A percentile compares a stretch with the other conserved stretches of the same genome.
Conservation (phyloP, 345 rosid species). For the Lumnitzera racemosa region DNA sequence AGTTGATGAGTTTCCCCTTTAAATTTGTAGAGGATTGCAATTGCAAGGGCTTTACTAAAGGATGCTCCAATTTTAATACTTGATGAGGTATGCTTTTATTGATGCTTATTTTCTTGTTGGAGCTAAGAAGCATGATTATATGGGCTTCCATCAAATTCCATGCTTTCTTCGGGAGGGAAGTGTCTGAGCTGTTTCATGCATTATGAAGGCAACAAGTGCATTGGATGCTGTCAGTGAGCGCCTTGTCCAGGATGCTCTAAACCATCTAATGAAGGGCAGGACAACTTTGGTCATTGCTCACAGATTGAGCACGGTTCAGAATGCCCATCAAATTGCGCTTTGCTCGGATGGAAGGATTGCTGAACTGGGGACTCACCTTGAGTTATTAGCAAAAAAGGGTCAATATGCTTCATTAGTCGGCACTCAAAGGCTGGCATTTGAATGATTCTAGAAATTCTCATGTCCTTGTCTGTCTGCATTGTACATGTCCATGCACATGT, state of each 20-base stretch:
- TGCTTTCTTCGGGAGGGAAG: background rate
- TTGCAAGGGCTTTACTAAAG: conserved; percentile 85
- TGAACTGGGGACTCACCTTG: conserved; percentile 78
- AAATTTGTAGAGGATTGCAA: conserved; percentile 71
- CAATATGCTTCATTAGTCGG: conserved; percentile 78
- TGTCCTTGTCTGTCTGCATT: too few species aligned
- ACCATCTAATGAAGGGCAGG: conserved; percentile 78
- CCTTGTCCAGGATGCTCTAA: conserved; percentile 76
- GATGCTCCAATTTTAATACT: conserved; percentile 80
- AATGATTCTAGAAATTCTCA: conserved; percentile 20
- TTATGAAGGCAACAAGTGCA: conserved; percentile 79
- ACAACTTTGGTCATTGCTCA: conserved; percentile 88
- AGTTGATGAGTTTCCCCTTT: conserved; percentile 7
- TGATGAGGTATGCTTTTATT: conserved; percentile 54
- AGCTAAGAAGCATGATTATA: too few species aligned
- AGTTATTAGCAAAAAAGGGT: conserved; percentile 62
- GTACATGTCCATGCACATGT: too few species aligned
- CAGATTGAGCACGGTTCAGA: conserved; percentile 90
- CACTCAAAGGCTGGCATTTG: conserved; percentile 89
- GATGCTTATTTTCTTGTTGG: background rate
- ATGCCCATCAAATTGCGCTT: conserved; percentile 77
- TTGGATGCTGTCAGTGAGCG: conserved; percentile 90
- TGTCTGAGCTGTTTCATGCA: background rate
- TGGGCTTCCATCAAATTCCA: background rate
- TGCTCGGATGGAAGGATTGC: conserved; percentile 64